A percentile compares a stretch with the other conserved stretches of the same genome.
Evolutionary conservation across 345 rosid species (phyloP).

Genomic region (Boechera stricta): DNA sequence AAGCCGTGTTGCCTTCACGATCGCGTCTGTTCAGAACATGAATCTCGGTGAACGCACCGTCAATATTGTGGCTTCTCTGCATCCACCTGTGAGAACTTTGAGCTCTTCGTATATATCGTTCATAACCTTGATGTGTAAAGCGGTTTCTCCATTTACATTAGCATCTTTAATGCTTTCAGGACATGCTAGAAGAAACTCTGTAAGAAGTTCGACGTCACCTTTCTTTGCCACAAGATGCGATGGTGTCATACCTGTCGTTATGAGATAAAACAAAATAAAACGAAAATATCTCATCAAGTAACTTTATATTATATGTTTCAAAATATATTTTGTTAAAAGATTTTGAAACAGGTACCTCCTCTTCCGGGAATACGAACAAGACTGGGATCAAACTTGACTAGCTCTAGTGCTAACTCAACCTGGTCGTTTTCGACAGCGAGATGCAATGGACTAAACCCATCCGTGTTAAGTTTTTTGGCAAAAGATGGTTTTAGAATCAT

Average conservation of each 20-base stretch:
- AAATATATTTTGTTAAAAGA: not conserved
- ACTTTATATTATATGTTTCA: not conserved
- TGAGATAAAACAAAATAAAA: not conserved
- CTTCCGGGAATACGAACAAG: conserved; percentile 28
- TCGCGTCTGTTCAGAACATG: conserved; percentile 23
- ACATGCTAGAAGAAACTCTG: conserved; percentile 20
- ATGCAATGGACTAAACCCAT: conserved; percentile 34
- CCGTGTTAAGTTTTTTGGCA: conserved; percentile 16
- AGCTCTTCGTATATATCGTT: conserved; percentile 7
- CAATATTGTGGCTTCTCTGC: not conserved
- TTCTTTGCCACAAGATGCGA: conserved; percentile 29
- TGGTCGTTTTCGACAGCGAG: not conserved
- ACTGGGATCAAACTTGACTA: conserved; percentile 26
- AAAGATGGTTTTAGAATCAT: conserved; percentile 36
- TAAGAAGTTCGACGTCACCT: not conserved
- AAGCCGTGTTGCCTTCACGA: conserved; percentile 35
- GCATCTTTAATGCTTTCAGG: conserved; percentile 31
- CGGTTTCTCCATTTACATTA: conserved; percentile 28
- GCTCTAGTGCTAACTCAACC: conserved; percentile 24
- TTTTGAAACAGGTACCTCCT: not conserved
- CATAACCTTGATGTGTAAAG: conserved; percentile 25
- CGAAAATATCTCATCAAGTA: not conserved
- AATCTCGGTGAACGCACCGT: not conserved
- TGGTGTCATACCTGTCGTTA: conserved; percentile 29
- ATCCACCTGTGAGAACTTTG: conserved; percentile 22